Conservation (phyloP, 768 basidiomycete species). For the Ramaria sp. region DNA sequence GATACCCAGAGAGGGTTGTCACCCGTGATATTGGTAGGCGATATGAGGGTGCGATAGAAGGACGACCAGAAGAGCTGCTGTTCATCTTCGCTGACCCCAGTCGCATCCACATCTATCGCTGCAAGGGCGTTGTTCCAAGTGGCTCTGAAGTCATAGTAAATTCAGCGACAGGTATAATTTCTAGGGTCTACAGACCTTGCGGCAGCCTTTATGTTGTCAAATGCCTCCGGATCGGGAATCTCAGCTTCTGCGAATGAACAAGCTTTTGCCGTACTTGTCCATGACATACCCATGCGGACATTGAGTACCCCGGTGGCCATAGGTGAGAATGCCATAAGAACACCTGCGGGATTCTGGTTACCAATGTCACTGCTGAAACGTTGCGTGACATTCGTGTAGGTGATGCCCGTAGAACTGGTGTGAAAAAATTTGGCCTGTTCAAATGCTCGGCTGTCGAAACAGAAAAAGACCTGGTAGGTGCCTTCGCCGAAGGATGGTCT, state of each 20-base stretch:
- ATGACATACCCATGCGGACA: constrained; percentile 12
- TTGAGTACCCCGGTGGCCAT: neutral
- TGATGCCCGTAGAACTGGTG: neutral
- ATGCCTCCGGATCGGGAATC: constrained; percentile 8
- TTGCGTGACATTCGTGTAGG: neutral
- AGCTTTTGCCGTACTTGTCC: constrained; percentile 9
- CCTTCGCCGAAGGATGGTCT: constrained; percentile 10
- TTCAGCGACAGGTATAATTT: neutral
- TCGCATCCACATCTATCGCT: constrained; percentile 9
- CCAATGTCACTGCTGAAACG: neutral
- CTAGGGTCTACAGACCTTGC: neutral
- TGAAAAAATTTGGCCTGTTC: constrained; percentile 1
- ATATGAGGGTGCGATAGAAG: constrained; percentile 16
- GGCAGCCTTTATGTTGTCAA: constrained; percentile 5
- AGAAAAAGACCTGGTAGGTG: constrained; percentile 12
- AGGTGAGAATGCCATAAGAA: constrained; percentile 5
- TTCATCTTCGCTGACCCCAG: constrained; percentile 8
- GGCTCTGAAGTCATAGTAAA: neutral
- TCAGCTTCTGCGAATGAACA: constrained; percentile 12
- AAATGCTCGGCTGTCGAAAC: constrained; percentile 9
- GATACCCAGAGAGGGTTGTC: constrained; percentile 19
- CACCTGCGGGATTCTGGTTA: neutral
- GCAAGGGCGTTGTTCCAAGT: constrained; percentile 8
- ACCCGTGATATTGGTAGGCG: constrained; percentile 18
- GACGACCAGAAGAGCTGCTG: constrained; percentile 11